A percentile compares a stretch with the other conserved stretches of the same genome.
Conservation (phyloP, 2,329 filamentous ascomycete species). For the Nakataea oryzae region DNA sequence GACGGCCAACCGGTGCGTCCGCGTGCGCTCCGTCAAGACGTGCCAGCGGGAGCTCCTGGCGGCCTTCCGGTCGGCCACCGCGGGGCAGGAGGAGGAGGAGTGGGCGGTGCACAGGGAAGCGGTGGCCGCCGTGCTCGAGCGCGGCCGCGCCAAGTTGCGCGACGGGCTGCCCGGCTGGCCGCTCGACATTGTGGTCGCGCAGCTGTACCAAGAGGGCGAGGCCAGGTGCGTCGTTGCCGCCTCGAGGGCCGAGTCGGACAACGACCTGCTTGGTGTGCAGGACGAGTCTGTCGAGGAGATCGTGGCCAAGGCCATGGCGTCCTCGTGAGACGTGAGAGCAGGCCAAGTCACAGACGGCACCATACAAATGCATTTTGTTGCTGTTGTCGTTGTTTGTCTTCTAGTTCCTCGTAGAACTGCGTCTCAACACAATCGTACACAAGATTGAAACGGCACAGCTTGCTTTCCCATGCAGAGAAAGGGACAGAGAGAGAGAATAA, state of each 20-base stretch:
- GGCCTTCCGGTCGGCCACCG: background rate
- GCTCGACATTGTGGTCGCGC: slow-evolving; percentile 17
- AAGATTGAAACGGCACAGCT: background rate
- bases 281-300: slow-evolving; percentile 17
- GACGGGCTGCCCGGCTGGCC: slow-evolving; percentile 13
- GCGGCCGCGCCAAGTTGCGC: slow-evolving; percentile 11
- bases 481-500: too few species aligned
- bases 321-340: background rate
- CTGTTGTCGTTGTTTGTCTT: too few species aligned
- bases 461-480: too few species aligned
- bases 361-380: background rate
- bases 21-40: slow-evolving; percentile 41
- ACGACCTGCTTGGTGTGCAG: slow-evolving; percentile 14
- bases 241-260: slow-evolving; percentile 13
- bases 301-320: slow-evolving; percentile 12
- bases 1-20: slow-evolving; percentile 46
- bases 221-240: slow-evolving; percentile 15
- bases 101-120: background rate
- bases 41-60: slow-evolving; percentile 43
- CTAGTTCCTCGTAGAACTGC: background rate
- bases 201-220: slow-evolving; percentile 18
- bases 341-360: background rate
- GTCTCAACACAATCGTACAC: background rate
- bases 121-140: slow-evolving; percentile 1
- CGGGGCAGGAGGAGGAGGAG: background rate